A percentile compares a stretch with the other conserved stretches of the same genome.
phyloP scores from a whole-genome alignment of 352 stramenopile genomes.

The Sclerospora graminicola region DNA sequence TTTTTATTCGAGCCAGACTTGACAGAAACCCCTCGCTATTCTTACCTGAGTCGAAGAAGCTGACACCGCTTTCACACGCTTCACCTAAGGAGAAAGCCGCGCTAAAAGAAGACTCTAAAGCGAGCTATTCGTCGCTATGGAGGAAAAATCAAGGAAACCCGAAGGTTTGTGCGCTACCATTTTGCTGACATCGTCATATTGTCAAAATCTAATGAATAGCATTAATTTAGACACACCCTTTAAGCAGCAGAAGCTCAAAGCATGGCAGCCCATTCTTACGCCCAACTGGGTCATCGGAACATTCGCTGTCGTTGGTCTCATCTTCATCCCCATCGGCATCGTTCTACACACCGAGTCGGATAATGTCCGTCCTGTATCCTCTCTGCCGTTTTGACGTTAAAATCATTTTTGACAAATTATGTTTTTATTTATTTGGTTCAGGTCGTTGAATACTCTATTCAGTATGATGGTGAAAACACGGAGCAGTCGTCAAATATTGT shows the following conservation, averaged over 20 bases:
- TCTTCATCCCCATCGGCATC: slow-evolving; percentile 93
- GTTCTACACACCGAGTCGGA: slow-evolving; percentile 81
- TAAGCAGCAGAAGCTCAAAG: slow-evolving; percentile 87
- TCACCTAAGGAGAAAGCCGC: too few species aligned
- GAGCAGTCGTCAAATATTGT: slow-evolving; percentile 48
- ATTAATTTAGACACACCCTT: slow-evolving; percentile 62
- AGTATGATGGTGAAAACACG: slow-evolving; percentile 76
- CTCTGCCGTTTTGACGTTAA: slow-evolving; percentile 2
- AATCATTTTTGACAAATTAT: slow-evolving; percentile 1
- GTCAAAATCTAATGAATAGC: neutral
- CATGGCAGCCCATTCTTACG: slow-evolving; percentile 96
- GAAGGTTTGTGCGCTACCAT: slow-evolving; percentile 37
- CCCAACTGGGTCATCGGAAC: slow-evolving; percentile 92
- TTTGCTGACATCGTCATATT: neutral
- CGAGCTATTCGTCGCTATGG: slow-evolving; percentile 28
- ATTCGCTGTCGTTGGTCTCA: slow-evolving; percentile 89
- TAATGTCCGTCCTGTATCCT: slow-evolving; percentile 33
- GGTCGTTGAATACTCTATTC: slow-evolving; percentile 86
- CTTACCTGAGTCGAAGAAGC: too few species aligned
- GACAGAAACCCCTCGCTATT: too few species aligned
- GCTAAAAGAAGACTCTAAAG: too few species aligned
- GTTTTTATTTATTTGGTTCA: slow-evolving; percentile 9
- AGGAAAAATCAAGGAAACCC: slow-evolving; percentile 81
- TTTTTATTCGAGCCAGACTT: too few species aligned
- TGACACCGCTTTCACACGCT: too few species aligned